Conservation (phyloP, 139 green algal species). For the Astrephomene gubernaculifera region DNA sequence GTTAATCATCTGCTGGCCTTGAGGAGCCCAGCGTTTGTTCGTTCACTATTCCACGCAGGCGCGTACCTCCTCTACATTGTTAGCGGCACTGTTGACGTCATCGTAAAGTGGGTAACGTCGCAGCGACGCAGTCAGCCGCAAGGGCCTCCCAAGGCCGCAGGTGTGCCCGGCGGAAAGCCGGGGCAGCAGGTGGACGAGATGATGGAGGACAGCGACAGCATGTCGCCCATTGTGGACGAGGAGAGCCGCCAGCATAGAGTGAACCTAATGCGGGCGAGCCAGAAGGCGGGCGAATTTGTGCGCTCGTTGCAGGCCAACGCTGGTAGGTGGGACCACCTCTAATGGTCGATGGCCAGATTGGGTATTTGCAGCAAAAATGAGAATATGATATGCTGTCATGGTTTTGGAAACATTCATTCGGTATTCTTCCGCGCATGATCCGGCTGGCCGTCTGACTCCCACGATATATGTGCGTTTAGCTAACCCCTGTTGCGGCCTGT, state of each 20-base stretch:
- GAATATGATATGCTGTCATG: too few species aligned
- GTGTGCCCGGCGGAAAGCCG: too few species aligned
- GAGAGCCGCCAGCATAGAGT: conserved; percentile 52
- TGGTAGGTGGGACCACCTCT: conserved; percentile 17
- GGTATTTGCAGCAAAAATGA: too few species aligned
- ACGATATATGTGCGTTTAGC: too few species aligned
- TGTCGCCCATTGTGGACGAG: conserved; percentile 55
- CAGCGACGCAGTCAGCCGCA: conserved; percentile 1
- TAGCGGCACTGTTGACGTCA: conserved; percentile 58
- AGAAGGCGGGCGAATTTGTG: conserved; percentile 56
- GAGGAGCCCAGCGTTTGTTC: too few species aligned
- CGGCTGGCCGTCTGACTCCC: too few species aligned
- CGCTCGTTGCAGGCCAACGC: conserved; percentile 39
- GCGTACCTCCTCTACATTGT: conserved; percentile 62
- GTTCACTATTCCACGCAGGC: conserved; percentile 39
- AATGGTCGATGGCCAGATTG: too few species aligned
- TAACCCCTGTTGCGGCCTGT: too few species aligned
- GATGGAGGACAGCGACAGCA: conserved; percentile 43
- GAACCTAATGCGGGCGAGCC: conserved; percentile 47
- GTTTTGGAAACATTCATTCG: too few species aligned
- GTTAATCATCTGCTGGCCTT: too few species aligned
- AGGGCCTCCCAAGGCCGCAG: too few species aligned
- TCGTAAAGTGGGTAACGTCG: conserved; percentile 49
- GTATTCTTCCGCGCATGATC: too few species aligned
- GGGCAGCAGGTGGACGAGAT: conserved; percentile 29